Conservation (phyloP, 768 basidiomycete genomes). For the Leucosporidium yakuticum region DNA sequence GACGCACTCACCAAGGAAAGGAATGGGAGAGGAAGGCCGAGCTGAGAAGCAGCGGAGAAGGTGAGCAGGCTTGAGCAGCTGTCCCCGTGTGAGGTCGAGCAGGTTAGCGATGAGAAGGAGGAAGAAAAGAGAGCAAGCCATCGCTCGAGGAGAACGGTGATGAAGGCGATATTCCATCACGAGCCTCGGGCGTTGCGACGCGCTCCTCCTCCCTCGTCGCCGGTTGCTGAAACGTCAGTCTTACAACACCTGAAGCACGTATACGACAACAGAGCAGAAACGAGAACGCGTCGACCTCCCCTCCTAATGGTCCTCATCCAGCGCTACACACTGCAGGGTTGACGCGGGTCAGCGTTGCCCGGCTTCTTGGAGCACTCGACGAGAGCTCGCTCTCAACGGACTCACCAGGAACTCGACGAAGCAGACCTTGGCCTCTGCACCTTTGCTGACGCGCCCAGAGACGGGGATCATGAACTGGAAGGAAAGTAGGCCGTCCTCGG, state of each 20-base stretch:
- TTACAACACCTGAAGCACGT: neutral
- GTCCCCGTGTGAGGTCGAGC: too few relatives aligned
- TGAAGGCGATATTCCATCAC: too few relatives aligned
- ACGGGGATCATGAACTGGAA: conserved; percentile 73
- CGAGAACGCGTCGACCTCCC: neutral
- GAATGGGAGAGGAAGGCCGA: too few relatives aligned
- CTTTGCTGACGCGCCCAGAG: neutral
- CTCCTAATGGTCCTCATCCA: conserved; percentile 29
- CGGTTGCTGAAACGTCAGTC: neutral
- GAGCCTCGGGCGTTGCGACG: neutral
- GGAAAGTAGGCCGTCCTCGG: conserved; percentile 71
- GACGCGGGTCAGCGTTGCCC: neutral
- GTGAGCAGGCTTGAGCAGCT: too few relatives aligned
- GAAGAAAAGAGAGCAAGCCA: too few relatives aligned
- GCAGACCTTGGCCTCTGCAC: conserved; percentile 48
- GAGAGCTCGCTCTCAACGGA: conserved; percentile 16
- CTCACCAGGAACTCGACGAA: conserved; percentile 86
- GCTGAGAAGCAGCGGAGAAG: too few relatives aligned
- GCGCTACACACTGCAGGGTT: conserved; percentile 30
- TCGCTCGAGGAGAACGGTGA: too few relatives aligned
- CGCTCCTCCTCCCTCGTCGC: neutral
- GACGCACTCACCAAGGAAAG: too few relatives aligned
- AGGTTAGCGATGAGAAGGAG: too few relatives aligned
- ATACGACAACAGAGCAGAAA: neutral
- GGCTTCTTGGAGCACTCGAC: neutral